Base-by-base conservation (phyloP, 78 protist species). In the Planoprotostelium fungivorum region DNA sequence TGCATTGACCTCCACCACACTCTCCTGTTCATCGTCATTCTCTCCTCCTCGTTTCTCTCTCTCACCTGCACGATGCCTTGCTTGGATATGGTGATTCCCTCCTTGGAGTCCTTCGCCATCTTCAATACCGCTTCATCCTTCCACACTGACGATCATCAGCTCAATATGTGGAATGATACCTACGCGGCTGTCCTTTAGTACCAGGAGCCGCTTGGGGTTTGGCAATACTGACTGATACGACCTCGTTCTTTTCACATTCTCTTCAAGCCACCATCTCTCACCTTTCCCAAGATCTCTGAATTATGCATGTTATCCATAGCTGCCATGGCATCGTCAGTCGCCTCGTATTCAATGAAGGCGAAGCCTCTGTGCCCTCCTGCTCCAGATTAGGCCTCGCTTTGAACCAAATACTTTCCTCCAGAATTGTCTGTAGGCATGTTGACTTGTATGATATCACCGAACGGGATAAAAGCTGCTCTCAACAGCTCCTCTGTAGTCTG, bases 301-400 rank as follows among this genome's bases (percentile, higher is more conserved):
- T 87, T 89, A 37, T 97, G 73, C 98, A 97, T 97, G 94, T 97
- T 97, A 37, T 97, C 98, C 0, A 96, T 86, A 5, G 98, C 98
- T 34, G 93, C 97, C 1, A 37, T 87, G 0, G 98, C 97, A 84
- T 97, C 98, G 1, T 94, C 95, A 1, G 36, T 36, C 35, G 35
- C 84, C 36, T 96, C 98, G 87, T 85, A 97, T 85, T 96, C 95
- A 1, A 97, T 91, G 86, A 96, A 96, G 31, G 90, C 96, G 88
- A 91, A 97, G 28, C 98, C 98, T 0, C 93, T 84, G 87, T 90
- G 90, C 35, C 87, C 83, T 1, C 94, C 95, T 88, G 94, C 0
- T 5, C 5, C 16, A 16, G 16, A 25, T 51, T 51, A 25, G 73
- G 29, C 39, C 86, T 83, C 0, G 38, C 34, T 0, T n/a, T 63